Evolutionary conservation across 78 protist species (phyloP), one percentile per base, ranked within the genome.

Genomic region (Dictyostelium citrinum): DNA sequence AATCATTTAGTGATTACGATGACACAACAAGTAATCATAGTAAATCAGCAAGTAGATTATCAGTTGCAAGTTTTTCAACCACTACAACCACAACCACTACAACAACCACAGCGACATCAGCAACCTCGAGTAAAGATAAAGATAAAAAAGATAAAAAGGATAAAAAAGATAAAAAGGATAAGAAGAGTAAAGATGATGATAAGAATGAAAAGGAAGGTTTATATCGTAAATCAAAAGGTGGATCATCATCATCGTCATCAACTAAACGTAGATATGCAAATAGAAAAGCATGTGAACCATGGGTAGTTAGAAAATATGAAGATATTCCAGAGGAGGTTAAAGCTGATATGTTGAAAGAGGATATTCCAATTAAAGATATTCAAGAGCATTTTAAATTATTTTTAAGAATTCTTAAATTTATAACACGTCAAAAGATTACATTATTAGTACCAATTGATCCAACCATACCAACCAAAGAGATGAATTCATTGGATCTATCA

Each of bases 231-330:
- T 78, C 85, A 6, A 76, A 68, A 9, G 55, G 82, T 55, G 17
- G n/a, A 5, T 68, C 76, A 29, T 68, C 76, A 0, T 58, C 68
- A 3, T 60, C 58, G 24, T 60, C 39, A n/a, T 37, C 85, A 1
- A 61, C 39, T 1, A 88, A 78, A 64, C 64, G 81, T 37, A 81
- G 93, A 77, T 88, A 88, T 49, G 93, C 93, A n/a, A 88, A 88
- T 64, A 58, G 93, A 78, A 88, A 88, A 60, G 17, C 55, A 35
- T 75, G 79, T 67, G 79, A 72, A n/a, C 67, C 71, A 29, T 37
- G 81, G n/a, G 39, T 35, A 9, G 67, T 88, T 8, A 27, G 64
- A 3, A 43, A 33, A 5, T 88, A 60, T 68, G 85, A 77, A 2
- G 93, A 88, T 33, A 17, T 88, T 17, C 93, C 93, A 7, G 78